Conservation (phyloP, 2,329 filamentous ascomycete genomes). For the Daldinia eschscholtzii region DNA sequence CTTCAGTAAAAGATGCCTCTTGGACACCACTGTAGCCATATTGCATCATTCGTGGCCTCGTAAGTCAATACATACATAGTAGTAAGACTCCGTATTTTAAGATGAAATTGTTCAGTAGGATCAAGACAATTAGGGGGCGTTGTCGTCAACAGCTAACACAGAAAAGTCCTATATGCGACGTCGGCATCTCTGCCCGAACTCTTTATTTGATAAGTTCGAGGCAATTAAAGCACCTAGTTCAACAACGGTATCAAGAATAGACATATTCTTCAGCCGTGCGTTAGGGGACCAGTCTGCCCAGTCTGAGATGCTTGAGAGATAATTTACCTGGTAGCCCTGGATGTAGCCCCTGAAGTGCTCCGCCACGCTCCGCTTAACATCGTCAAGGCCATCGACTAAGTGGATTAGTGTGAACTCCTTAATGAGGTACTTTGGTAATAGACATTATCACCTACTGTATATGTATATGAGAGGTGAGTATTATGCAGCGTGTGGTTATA, state of each 20-base stretch:
- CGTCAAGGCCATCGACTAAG: constrained; percentile 2
- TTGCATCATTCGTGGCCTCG: not conserved
- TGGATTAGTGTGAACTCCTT: constrained; percentile 14
- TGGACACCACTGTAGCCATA: not conserved
- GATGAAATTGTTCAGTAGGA: constrained; percentile 5
- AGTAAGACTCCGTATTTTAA: constrained; percentile 10
- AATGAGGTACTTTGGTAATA: not conserved
- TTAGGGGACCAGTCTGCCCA: not conserved
- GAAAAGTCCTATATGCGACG: not conserved
- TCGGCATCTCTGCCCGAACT: not conserved
- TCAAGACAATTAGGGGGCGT: constrained; percentile 1
- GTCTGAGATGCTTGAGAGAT: constrained; percentile 12
- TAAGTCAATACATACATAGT: not conserved
- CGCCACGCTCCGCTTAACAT: constrained; percentile 34
- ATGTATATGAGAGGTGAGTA: not conserved
- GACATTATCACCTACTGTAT: constrained; percentile 2
- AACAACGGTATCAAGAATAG: not conserved
- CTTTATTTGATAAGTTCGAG: not conserved
- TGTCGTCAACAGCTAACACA: not conserved
- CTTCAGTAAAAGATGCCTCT: not conserved
- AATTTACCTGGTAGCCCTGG: constrained; percentile 22
- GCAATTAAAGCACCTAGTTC: not conserved
- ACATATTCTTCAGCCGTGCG: not conserved
- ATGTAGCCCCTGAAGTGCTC: constrained; percentile 36
- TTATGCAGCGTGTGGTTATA: not conserved